Evolutionary conservation across 129 eudicot genomes (phyloP).

Genomic region (Smallanthus sonchifolius): DNA sequence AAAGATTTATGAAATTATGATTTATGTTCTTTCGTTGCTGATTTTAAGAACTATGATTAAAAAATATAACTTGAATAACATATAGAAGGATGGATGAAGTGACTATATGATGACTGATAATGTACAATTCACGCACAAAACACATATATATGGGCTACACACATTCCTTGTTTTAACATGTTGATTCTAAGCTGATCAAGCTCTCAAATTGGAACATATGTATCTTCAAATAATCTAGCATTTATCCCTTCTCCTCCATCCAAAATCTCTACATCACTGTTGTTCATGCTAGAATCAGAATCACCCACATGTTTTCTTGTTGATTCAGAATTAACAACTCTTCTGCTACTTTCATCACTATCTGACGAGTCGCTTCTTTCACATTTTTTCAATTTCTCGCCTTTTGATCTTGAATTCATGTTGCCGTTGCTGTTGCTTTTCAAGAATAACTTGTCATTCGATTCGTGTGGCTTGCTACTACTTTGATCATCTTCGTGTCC

Average conservation of each 20-base stretch:
- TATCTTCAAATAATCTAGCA: conserved; percentile 15
- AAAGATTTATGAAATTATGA: too few relatives aligned
- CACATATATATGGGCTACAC: not conserved
- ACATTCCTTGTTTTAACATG: conserved; percentile 19
- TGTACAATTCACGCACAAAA: not conserved
- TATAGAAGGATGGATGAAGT: not conserved
- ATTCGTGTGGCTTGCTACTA: not conserved
- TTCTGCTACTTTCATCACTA: conserved; percentile 10
- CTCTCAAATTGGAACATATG: conserved; percentile 10
- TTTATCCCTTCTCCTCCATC: conserved; percentile 16
- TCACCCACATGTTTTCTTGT: conserved; percentile 1
- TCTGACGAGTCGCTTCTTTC: conserved; percentile 19
- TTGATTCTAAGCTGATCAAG: conserved; percentile 22
- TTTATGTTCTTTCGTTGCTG: too few relatives aligned
- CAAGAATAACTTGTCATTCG: not conserved
- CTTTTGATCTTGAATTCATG: conserved; percentile 7
- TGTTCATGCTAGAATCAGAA: conserved; percentile 9
- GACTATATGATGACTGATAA: not conserved
- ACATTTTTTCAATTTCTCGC: not conserved
- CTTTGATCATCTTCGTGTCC: not conserved
- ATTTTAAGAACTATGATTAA: too few relatives aligned
- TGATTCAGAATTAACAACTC: not conserved
- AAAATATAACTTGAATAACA: too few relatives aligned
- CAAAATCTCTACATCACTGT: conserved; percentile 3
- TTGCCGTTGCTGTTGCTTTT: not conserved